Conservation (phyloP, 768 basidiomycete species). For the Leccinum boreale region DNA sequence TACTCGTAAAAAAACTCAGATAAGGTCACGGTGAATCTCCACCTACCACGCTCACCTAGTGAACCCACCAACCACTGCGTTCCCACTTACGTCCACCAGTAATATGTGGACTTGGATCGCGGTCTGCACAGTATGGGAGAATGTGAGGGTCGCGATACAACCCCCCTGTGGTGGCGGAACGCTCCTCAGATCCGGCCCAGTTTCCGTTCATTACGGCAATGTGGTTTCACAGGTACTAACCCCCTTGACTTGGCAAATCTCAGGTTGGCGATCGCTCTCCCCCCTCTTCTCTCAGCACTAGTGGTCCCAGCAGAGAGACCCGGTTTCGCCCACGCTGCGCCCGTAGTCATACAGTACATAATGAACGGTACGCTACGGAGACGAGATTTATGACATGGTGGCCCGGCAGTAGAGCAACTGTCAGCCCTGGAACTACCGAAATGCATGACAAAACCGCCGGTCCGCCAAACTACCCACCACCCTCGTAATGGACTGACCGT, state of each 20-base stretch:
- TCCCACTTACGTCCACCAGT: constrained; percentile 16
- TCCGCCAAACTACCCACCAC: constrained; percentile 10
- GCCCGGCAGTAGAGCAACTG: not conserved
- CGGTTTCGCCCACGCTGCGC: not conserved
- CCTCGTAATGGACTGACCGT: constrained; percentile 19
- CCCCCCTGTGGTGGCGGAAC: constrained; percentile 16
- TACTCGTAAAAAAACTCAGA: constrained; percentile 16
- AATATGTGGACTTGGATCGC: not conserved
- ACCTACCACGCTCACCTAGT: not conserved
- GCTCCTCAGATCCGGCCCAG: constrained; percentile 12
- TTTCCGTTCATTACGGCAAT: constrained; percentile 28
- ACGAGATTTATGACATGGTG: not conserved
- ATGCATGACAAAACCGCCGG: constrained; percentile 15
- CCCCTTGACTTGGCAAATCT: constrained; percentile 19
- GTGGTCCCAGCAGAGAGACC: not conserved
- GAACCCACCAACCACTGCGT: not conserved
- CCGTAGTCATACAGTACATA: constrained; percentile 13
- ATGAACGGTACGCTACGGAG: not conserved
- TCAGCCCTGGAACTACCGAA: constrained; percentile 7
- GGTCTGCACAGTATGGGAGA: not conserved
- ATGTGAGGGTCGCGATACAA: constrained; percentile 6
- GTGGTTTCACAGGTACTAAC: constrained; percentile 4
- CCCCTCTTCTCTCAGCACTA: not conserved
- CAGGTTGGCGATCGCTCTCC: constrained; percentile 19
- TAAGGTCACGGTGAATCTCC: constrained; percentile 12